Percentiles rank a stretch among this genome's conserved stretches.
These are phyloP conservation scores for Wickerhamiella sergipiensis DNA, from an alignment of 805 yeast genomes.

Conservation along the genomic window DNA sequence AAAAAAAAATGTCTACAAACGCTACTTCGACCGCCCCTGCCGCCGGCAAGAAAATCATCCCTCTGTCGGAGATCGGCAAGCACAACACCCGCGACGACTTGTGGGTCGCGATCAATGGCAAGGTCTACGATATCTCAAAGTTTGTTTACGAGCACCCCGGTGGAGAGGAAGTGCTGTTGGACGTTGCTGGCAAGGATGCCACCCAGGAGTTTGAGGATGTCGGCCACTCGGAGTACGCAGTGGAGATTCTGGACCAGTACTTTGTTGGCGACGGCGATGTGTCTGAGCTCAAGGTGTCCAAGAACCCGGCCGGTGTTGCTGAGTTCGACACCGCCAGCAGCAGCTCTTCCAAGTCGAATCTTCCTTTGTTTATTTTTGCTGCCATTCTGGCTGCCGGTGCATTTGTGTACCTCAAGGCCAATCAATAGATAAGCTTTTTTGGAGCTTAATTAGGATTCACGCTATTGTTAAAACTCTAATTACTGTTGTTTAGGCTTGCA, in stretches of 20 bases:
- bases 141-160: slow-evolving; percentile 62
- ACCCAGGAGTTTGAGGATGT: slow-evolving; percentile 62
- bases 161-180: slow-evolving; percentile 69
- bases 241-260: slow-evolving; percentile 53
- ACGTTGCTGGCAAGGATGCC: slow-evolving; percentile 73
- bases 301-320: slow-evolving; percentile 12
- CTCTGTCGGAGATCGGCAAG: slow-evolving; percentile 31
- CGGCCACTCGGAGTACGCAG: slow-evolving; percentile 96
- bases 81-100: slow-evolving; percentile 40
- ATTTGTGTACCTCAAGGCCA: slow-evolving; percentile 21
- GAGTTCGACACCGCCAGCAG: slow-evolving; percentile 13
- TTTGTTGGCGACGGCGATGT: slow-evolving; percentile 70
- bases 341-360: slow-evolving; percentile 15
- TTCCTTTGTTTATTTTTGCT: slow-evolving; percentile 19
- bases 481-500: too few relatives aligned
- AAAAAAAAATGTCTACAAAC: not conserved
- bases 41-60: slow-evolving; percentile 16
- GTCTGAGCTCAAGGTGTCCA: slow-evolving; percentile 20
- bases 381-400: slow-evolving; percentile 26
- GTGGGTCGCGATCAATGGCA: slow-evolving; percentile 60
- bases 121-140: slow-evolving; percentile 49
- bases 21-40: slow-evolving; percentile 1
- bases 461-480: too few relatives aligned
- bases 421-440: slow-evolving; percentile 5
- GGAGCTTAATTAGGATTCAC: not conserved